Conservation (phyloP, 2,329 filamentous ascomycete genomes). For the Trichoderma sp. region DNA sequence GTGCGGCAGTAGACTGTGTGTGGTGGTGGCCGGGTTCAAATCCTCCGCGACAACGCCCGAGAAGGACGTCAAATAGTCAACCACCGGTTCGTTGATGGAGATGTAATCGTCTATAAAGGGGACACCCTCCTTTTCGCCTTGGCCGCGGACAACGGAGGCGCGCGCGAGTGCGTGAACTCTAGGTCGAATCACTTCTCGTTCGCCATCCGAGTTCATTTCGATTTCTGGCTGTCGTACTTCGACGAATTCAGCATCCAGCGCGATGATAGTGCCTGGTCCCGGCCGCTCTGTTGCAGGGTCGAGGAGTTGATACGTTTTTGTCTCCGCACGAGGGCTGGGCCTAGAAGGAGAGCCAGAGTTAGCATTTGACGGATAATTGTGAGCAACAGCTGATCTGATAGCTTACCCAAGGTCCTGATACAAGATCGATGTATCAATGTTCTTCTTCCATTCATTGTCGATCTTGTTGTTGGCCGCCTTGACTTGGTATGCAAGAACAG, state of each 20-base stretch:
- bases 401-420: slow-evolving; percentile 68
- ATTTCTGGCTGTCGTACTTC: slow-evolving; percentile 91
- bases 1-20: slow-evolving; percentile 80
- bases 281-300: slow-evolving; percentile 65
- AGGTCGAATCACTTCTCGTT: slow-evolving; percentile 86
- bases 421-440: slow-evolving; percentile 80
- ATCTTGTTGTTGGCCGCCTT: slow-evolving; percentile 80
- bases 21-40: slow-evolving; percentile 74
- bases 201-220: slow-evolving; percentile 92
- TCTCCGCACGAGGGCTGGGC: slow-evolving; percentile 35
- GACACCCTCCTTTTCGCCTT: slow-evolving; percentile 73
- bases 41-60: slow-evolving; percentile 88
- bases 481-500: slow-evolving; percentile 82
- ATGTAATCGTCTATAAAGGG: slow-evolving; percentile 99
- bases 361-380: neutral
- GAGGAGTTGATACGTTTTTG: slow-evolving; percentile 63
- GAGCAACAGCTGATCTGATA: neutral
- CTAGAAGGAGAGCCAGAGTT: neutral
- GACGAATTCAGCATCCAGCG: slow-evolving; percentile 95
- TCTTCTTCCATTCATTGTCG: slow-evolving; percentile 82
- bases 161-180: slow-evolving; percentile 90
- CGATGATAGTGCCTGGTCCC: slow-evolving; percentile 72
- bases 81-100: slow-evolving; percentile 82
- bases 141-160: slow-evolving; percentile 83
- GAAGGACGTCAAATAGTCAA: slow-evolving; percentile 93